phyloP scores from a whole-genome alignment of 2,329 filamentous ascomycete genomes.

The Davidsoniella virescens region DNA sequence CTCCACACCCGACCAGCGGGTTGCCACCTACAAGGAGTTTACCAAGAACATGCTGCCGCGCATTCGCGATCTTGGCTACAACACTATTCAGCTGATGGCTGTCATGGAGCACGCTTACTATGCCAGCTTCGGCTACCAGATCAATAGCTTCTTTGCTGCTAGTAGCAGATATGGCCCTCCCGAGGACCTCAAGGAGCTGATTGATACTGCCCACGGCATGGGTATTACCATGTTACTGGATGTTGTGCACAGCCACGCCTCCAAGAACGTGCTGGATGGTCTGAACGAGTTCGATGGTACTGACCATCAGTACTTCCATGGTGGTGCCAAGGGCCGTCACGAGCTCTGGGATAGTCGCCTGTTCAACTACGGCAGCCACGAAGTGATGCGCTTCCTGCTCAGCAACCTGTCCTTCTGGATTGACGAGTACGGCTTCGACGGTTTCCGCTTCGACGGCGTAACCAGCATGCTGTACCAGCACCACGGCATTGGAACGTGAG shows the following conservation, averaged over 20 bases:
- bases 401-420: constrained; percentile 98
- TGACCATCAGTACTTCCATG: constrained; percentile 93
- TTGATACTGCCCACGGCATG: constrained; percentile 84
- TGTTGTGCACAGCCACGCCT: constrained; percentile 94
- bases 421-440: constrained; percentile 94
- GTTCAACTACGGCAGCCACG: constrained; percentile 93
- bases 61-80: constrained; percentile 84
- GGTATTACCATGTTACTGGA: constrained; percentile 85
- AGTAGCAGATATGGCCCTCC: constrained; percentile 89
- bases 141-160: constrained; percentile 97
- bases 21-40: constrained; percentile 95
- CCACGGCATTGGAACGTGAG: constrained; percentile 91
- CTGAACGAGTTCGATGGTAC: constrained; percentile 92
- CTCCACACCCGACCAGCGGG: constrained; percentile 73
- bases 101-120: constrained; percentile 99
- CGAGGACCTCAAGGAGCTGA: constrained; percentile 89
- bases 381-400: constrained; percentile 86
- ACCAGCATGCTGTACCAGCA: constrained; percentile 96
- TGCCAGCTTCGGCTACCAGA: constrained; percentile 94
- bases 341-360: constrained; percentile 91
- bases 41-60: constrained; percentile 80
- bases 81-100: constrained; percentile 96
- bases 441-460: constrained; percentile 94
- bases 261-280: constrained; percentile 91
- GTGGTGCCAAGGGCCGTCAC: constrained; percentile 66